A percentile compares a stretch with the other conserved stretches of the same genome.
phyloP scores from a whole-genome alignment of 1,139 yeast genomes.

The Pichia sp. region DNA sequence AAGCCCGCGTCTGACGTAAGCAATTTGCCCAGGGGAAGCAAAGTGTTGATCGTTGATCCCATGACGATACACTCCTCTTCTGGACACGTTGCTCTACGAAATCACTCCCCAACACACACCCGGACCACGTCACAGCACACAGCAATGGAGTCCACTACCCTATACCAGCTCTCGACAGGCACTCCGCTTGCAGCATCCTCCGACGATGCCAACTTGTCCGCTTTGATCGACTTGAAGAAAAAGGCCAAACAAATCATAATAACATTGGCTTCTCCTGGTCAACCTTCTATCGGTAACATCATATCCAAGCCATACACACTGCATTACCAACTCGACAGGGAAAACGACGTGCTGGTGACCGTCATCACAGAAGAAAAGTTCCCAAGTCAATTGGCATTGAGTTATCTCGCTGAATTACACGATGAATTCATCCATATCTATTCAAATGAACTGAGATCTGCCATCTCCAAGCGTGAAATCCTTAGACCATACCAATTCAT shows the following conservation, averaged over 20 bases:
- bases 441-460: conserved; percentile 61
- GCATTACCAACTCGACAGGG: conserved; percentile 13
- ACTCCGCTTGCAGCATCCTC: conserved; percentile 93
- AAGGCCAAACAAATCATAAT: conserved; percentile 77
- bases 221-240: conserved; percentile 60
- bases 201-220: conserved; percentile 47
- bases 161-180: conserved; percentile 66
- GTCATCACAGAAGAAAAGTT: conserved; percentile 62
- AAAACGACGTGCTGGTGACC: conserved; percentile 9
- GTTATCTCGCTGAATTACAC: conserved; percentile 79
- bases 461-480: conserved; percentile 1
- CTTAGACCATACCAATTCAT: conserved; percentile 77
- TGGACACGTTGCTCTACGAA: too few species aligned
- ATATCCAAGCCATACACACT: conserved; percentile 10
- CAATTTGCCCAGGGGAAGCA: too few species aligned
- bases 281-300: conserved; percentile 14
- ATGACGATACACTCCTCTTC: too few species aligned
- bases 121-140: too few species aligned
- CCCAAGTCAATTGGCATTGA: conserved; percentile 87
- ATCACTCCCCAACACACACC: too few species aligned
- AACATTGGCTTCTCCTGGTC: conserved; percentile 41
- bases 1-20: too few species aligned
- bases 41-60: too few species aligned
- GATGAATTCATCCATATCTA: conserved; percentile 81
- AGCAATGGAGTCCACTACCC: conserved; percentile 62